Conservation (phyloP, 352 stramenopile species). For the Peronosclerospora sorghi region DNA sequence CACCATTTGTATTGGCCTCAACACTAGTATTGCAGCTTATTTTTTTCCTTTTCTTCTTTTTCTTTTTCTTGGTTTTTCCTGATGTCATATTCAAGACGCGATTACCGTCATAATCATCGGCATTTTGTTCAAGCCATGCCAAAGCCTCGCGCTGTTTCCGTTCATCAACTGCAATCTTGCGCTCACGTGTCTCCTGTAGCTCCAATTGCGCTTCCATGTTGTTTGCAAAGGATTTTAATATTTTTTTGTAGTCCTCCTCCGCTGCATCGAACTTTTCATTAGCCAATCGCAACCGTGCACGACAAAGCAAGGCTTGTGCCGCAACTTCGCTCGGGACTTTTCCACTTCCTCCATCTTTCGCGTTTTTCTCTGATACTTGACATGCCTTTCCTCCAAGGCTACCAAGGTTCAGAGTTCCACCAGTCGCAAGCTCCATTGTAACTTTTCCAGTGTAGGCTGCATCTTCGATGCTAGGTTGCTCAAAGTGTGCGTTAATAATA, state of each 20-base stretch:
- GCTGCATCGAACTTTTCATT: constrained; percentile 46
- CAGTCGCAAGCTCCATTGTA: constrained; percentile 23
- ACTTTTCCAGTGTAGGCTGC: constrained; percentile 8
- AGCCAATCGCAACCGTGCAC: constrained; percentile 35
- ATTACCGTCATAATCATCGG: constrained; percentile 19
- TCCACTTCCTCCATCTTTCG: constrained; percentile 9
- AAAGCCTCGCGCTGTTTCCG: constrained; percentile 37
- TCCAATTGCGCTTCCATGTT: constrained; percentile 76
- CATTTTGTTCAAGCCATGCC: constrained; percentile 40
- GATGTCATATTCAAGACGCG: constrained; percentile 9
- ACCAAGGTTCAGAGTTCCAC: constrained; percentile 10
- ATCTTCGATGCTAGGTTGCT: constrained; percentile 18
- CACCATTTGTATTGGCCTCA: constrained; percentile 1
- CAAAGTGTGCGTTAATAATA: constrained; percentile 61
- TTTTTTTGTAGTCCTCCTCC: constrained; percentile 47
- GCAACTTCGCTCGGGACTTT: constrained; percentile 53
- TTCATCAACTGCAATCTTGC: constrained; percentile 28
- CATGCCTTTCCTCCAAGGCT: constrained; percentile 5
- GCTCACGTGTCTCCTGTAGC: constrained; percentile 37
- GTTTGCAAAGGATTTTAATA: constrained; percentile 49
- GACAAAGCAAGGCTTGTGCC: constrained; percentile 35
- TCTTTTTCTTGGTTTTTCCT: constrained; percentile 60
- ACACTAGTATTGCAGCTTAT: constrained; percentile 4
- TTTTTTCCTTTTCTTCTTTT: constrained; percentile 61
- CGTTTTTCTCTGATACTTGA: constrained; percentile 6